Base-by-base conservation (phyloP, 345 rosid species). In the Iberis pinnata region DNA sequence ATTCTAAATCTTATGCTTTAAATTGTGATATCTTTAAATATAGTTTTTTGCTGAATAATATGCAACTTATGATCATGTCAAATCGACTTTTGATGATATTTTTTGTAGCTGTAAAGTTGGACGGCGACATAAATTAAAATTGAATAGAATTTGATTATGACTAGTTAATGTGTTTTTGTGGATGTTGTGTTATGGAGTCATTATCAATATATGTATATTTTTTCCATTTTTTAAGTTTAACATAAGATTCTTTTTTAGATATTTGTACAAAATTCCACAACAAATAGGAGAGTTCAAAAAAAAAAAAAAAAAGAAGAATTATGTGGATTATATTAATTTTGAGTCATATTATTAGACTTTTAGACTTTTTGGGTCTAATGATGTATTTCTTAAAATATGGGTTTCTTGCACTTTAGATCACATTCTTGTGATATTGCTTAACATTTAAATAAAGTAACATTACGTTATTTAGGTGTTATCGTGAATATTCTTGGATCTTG, bases 151-250 rank as follows among this genome's bases (percentile, higher is more conserved):
- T n/a, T 43, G 47, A 65, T 43, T 57, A 65, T 45, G 58, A 43
- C 33, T 65, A 45, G 39, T 65, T 65, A 35, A 26, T 22, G 25
- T 43, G 25, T 43, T 43, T 64, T 49, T 43, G 64, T 65, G 58
- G 70, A 50, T 64, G 18, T 58, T 58, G 53, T 12, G 53, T 43
- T 19, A 58, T 9, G 48, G 47, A 49, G 70, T 57, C 52, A 27
- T 58, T 43, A 12, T 65, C 59, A 12, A 64, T 40, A 41, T 19
- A 24, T 49, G 50, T 64, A 51, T 24, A 57, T 39, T 22, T 41
- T 65, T 52, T 42, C 49, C 41, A n/a, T n/a, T 25, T 15, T 41
- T 43, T 9, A 9, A 36, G 26, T 27, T 50, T 2, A 22, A 22
- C 3, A 2, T 6, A 2, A 22, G 25, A 2, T 22, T 22, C 25